These are phyloP conservation scores for Coniophora puteana DNA, from an alignment of 1,284 basidiomycete genomes.

Conservation along the genomic window DNA sequence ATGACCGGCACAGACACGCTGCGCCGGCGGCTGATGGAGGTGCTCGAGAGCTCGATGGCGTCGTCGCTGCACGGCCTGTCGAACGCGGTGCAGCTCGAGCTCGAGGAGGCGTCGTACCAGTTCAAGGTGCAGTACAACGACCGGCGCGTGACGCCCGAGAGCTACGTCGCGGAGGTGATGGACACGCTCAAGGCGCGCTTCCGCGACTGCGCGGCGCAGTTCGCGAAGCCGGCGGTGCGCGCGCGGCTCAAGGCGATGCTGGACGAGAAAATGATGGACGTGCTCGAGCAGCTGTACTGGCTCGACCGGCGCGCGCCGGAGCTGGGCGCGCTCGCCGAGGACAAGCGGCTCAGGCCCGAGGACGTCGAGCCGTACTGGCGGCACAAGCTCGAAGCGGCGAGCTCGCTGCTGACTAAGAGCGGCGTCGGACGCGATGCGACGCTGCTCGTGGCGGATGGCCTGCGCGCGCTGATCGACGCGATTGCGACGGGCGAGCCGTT, in stretches of 20 bases:
- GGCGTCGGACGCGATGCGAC: constrained; percentile 96
- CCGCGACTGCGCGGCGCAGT: constrained; percentile 81
- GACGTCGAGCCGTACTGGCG: constrained; percentile 92
- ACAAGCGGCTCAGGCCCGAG: constrained; percentile 68
- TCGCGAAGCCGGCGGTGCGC: constrained; percentile 88
- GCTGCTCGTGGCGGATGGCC: constrained; percentile 90
- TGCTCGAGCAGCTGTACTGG: constrained; percentile 98
- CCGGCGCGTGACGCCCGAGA: constrained; percentile 90
- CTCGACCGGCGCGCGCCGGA: constrained; percentile 82
- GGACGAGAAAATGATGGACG: constrained; percentile 96
- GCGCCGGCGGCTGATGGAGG: constrained; percentile 89
- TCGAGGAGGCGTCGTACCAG: constrained; percentile 96
- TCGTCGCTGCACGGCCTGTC: constrained; percentile 93
- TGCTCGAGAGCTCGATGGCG: constrained; percentile 96
- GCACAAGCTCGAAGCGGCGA: constrained; percentile 93
- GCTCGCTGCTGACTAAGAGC: constrained; percentile 90
- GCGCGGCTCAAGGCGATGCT: constrained; percentile 87
- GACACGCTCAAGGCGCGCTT: constrained; percentile 91
- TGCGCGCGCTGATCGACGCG: constrained; percentile 86
- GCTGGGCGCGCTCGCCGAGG: constrained; percentile 68
- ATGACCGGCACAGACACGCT: constrained; percentile 92
- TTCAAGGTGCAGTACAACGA: constrained; percentile 99
- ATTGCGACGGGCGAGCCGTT: constrained; percentile 90
- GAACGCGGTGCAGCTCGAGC: constrained; percentile 94
- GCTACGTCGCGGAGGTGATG: constrained; percentile 96